Evolutionary conservation across 2,329 filamentous ascomycete species (phyloP).

Genomic region (Drechslerella stenobrocha): DNA sequence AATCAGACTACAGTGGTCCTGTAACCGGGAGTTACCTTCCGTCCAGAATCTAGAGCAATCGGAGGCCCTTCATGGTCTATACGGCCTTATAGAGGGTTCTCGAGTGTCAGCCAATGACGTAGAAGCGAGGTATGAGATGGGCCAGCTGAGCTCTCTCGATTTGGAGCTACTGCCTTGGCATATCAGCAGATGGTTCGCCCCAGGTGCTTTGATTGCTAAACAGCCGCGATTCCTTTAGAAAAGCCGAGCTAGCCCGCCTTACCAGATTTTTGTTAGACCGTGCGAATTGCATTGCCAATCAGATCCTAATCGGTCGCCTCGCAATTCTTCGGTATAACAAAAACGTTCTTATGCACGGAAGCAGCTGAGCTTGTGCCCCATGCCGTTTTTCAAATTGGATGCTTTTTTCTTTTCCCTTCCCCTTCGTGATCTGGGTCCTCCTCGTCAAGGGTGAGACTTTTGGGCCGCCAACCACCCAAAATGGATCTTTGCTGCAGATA

Average conservation of each 20-base stretch:
- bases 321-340: slow-evolving; percentile 19
- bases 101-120: slow-evolving; percentile 40
- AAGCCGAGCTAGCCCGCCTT: background rate
- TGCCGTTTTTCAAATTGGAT: background rate
- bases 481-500: slow-evolving; percentile 41
- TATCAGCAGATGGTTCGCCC: slow-evolving; percentile 19
- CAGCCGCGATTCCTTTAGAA: too few relatives aligned
- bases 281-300: slow-evolving; percentile 36
- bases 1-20: slow-evolving; percentile 46
- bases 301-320: slow-evolving; percentile 28
- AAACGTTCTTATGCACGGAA: slow-evolving; percentile 21
- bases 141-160: slow-evolving; percentile 38
- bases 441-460: slow-evolving; percentile 22
- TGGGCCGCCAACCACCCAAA: slow-evolving; percentile 24
- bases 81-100: slow-evolving; percentile 22
- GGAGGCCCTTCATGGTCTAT: slow-evolving; percentile 25
- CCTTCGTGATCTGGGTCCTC: background rate
- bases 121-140: slow-evolving; percentile 26
- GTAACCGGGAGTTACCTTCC: slow-evolving; percentile 43
- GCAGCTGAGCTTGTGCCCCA: slow-evolving; percentile 24
- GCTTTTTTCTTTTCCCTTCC: background rate
- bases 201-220: slow-evolving; percentile 22
- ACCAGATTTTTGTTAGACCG: background rate
- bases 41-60: slow-evolving; percentile 48
- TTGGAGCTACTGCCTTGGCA: slow-evolving; percentile 41